A percentile compares a stretch with the other conserved stretches of the same genome.
Evolutionary conservation across 305 asterid species (phyloP).

Genomic region (Withania somnifera): DNA sequence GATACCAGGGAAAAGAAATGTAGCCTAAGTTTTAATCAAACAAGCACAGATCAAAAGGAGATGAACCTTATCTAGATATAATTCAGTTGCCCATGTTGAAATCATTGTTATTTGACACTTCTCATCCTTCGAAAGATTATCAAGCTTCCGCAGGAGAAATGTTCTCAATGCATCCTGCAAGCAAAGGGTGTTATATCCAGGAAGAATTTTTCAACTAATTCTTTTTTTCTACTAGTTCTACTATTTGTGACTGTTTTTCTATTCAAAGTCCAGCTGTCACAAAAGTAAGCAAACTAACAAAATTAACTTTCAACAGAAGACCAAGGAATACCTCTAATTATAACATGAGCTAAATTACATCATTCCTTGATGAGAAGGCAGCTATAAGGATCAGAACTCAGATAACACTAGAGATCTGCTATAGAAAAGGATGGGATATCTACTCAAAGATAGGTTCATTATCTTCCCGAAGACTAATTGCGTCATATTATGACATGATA

Average conservation of each 20-base stretch:
- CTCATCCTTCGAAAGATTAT: slow-evolving; percentile 74
- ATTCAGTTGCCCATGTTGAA: slow-evolving; percentile 88
- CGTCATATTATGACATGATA: not conserved
- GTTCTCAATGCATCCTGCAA: slow-evolving; percentile 93
- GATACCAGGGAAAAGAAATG: not conserved
- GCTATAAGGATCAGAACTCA: not conserved
- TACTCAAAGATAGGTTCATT: not conserved
- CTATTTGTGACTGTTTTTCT: not conserved
- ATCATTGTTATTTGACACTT: slow-evolving; percentile 97
- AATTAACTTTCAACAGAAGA: not conserved
- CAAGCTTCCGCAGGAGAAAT: slow-evolving; percentile 86
- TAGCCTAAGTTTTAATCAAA: not conserved
- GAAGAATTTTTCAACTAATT: not conserved
- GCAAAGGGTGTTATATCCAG: not conserved
- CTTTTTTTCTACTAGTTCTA: too few species aligned
- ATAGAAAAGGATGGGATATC: not conserved
- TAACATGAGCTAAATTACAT: not conserved
- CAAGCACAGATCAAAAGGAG: slow-evolving; percentile 4
- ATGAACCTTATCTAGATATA: slow-evolving; percentile 84
- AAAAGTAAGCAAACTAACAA: not conserved
- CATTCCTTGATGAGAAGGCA: not conserved
- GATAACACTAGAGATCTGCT: not conserved
- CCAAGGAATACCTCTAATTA: not conserved
- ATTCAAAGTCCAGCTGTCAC: not conserved
- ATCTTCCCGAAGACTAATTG: not conserved